Conservation (phyloP, 2,329 filamentous ascomycete genomes). For the Clonostachys rhizophaga region DNA sequence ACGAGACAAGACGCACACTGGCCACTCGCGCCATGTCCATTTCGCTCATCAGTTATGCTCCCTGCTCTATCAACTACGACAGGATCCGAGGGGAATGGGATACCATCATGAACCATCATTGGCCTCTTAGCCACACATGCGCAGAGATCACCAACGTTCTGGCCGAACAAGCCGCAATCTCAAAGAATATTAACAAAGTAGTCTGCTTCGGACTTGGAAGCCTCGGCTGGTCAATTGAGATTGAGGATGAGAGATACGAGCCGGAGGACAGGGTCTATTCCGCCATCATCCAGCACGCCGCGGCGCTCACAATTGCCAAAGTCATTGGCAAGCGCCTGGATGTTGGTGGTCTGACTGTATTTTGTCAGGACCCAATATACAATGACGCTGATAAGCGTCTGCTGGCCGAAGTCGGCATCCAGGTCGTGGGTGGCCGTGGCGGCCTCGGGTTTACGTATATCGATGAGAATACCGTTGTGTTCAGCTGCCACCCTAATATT, state of each 20-base stretch:
- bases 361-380: neutral
- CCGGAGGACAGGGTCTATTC: neutral
- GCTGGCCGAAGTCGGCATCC: slow-evolving; percentile 1
- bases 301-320: neutral
- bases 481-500: slow-evolving; percentile 3
- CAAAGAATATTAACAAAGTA: neutral
- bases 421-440: slow-evolving; percentile 4
- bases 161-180: neutral
- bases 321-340: neutral
- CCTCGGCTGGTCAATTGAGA: neutral
- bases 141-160: too few relatives aligned
- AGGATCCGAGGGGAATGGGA: too few relatives aligned
- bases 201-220: neutral
- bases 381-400: neutral
- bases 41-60: too few relatives aligned
- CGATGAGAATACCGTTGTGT: slow-evolving; percentile 7
- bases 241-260: neutral
- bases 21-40: too few relatives aligned
- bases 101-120: too few relatives aligned
- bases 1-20: too few relatives aligned
- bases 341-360: neutral
- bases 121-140: too few relatives aligned
- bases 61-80: too few relatives aligned
- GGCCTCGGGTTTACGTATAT: slow-evolving; percentile 6
- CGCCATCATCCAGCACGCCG: neutral